Conservation (phyloP, 495 filamentous ascomycete genomes). For the Penicillium macrosclerotiorum region DNA sequence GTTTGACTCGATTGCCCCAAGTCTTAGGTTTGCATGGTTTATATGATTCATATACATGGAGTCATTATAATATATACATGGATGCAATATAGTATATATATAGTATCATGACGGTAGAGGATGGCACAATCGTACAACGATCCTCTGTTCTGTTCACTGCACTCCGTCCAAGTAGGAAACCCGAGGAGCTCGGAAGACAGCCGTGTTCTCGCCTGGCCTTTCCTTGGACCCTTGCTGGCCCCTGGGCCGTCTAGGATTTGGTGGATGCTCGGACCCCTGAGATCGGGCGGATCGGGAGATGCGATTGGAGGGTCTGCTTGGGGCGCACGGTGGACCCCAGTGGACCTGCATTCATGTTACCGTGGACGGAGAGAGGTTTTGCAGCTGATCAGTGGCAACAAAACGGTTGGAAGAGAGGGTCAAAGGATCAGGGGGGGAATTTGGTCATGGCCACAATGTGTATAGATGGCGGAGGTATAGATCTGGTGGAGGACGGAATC, state of each 20-base stretch:
- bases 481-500: neutral
- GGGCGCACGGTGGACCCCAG: slow-evolving; percentile 10
- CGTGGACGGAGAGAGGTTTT: neutral
- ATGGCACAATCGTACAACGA: no score
- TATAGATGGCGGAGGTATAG: no score
- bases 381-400: neutral
- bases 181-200: neutral
- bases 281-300: neutral
- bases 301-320: slow-evolving; percentile 11
- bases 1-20: neutral
- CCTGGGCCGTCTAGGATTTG: neutral
- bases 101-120: no score
- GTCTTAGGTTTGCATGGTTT: neutral
- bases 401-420: neutral
- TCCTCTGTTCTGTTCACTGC: no score
- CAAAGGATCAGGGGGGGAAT: neutral
- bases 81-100: no score
- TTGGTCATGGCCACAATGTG: no score
- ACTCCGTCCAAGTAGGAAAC: no score
- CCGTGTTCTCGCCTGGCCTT: neutral
- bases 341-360: slow-evolving; percentile 20
- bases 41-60: no score
- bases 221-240: neutral
- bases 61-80: no score
- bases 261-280: slow-evolving; percentile 4